Conservation (phyloP, 2,329 filamentous ascomycete genomes). For the Xylaria polymorpha region DNA sequence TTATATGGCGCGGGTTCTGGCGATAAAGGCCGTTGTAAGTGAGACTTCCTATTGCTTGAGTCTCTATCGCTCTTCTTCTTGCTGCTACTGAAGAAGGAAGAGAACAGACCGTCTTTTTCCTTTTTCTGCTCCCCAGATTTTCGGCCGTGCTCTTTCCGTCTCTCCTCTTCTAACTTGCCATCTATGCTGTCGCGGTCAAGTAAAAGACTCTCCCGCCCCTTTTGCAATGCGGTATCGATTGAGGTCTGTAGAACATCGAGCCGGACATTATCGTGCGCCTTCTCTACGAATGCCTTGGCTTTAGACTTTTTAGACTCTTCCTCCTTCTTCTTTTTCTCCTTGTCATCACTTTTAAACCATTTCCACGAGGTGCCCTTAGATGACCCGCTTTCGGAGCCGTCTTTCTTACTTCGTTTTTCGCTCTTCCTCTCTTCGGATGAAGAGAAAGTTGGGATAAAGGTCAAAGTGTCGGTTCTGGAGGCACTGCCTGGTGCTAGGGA, state of each 20-base stretch:
- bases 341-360: constrained; percentile 84
- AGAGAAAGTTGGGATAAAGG: constrained; percentile 79
- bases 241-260: constrained; percentile 89
- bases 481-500: constrained; percentile 75
- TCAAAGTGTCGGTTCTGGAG: constrained; percentile 77
- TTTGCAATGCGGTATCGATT: constrained; percentile 74
- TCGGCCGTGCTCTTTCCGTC: constrained; percentile 81
- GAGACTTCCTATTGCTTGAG: constrained; percentile 76
- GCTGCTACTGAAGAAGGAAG: constrained; percentile 88
- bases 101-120: constrained; percentile 94
- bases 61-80: constrained; percentile 90
- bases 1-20: constrained; percentile 80
- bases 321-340: constrained; percentile 74
- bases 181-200: constrained; percentile 82
- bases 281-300: constrained; percentile 66
- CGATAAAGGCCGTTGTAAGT: constrained; percentile 77
- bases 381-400: constrained; percentile 69
- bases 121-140: constrained; percentile 83
- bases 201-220: constrained; percentile 83
- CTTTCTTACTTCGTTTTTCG: constrained; percentile 81
- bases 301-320: constrained; percentile 75
- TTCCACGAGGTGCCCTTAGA: constrained; percentile 82
- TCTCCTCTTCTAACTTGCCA: constrained; percentile 79
- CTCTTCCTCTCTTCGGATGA: constrained; percentile 75
- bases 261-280: constrained; percentile 79